Evolutionary conservation across 2,329 filamentous ascomycete species (phyloP).

Genomic region (Cladosporium sp.): DNA sequence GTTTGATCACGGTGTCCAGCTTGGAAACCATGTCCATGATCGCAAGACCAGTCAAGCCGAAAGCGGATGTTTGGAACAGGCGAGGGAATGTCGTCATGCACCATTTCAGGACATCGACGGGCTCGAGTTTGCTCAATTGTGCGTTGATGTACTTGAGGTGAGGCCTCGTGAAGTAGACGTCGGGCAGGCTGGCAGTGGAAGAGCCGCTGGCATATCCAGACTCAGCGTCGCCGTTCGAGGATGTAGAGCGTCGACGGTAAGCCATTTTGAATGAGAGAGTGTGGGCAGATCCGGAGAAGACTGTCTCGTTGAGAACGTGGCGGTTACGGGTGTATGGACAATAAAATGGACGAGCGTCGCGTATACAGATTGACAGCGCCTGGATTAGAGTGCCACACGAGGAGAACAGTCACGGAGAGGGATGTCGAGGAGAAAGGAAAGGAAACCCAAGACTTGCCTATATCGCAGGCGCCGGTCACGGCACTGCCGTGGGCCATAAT

Average conservation of each 20-base stretch:
- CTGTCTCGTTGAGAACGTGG: too few species aligned
- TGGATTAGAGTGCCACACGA: neutral
- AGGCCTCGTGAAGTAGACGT: slow-evolving; percentile 76
- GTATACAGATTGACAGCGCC: too few species aligned
- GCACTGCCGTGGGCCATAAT: slow-evolving; percentile 7
- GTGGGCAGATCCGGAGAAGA: neutral
- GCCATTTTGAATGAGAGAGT: slow-evolving; percentile 17
- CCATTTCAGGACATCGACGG: slow-evolving; percentile 87
- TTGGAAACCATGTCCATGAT: slow-evolving; percentile 65
- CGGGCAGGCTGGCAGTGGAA: slow-evolving; percentile 60
- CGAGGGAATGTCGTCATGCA: slow-evolving; percentile 84
- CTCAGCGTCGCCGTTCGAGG: slow-evolving; percentile 48
- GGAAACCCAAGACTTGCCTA: slow-evolving; percentile 14
- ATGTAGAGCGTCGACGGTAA: slow-evolving; percentile 21
- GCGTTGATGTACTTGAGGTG: slow-evolving; percentile 88
- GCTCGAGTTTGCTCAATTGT: slow-evolving; percentile 79
- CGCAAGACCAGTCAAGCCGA: slow-evolving; percentile 46
- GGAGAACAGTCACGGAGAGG: slow-evolving; percentile 1
- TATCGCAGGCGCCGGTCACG: slow-evolving; percentile 17
- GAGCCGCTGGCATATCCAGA: slow-evolving; percentile 77
- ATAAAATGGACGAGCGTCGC: too few species aligned
- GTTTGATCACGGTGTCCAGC: slow-evolving; percentile 56
- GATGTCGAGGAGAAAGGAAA: slow-evolving; percentile 11
- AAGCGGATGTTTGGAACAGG: slow-evolving; percentile 56
- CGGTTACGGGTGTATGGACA: too few species aligned